phyloP scores from a whole-genome alignment of 805 yeast genomes.

The Metschnikowia noctiluminum region DNA sequence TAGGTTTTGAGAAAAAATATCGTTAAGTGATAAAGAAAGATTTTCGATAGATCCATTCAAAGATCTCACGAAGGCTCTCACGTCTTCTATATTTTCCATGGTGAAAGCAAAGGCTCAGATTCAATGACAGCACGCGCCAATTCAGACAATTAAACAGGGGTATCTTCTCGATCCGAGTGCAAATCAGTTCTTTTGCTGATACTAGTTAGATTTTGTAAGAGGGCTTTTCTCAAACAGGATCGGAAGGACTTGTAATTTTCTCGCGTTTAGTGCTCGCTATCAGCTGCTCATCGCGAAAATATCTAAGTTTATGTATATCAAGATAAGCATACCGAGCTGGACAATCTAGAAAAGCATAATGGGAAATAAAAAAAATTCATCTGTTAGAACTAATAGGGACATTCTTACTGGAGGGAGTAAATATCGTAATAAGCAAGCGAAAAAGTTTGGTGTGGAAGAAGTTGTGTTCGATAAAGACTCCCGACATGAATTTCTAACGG shows the following conservation, averaged over 20 bases:
- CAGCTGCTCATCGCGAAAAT: conserved; percentile 19
- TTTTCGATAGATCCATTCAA: conserved; percentile 36
- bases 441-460: conserved; percentile 59
- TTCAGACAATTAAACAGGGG: too few relatives aligned
- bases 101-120: background rate
- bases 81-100: conserved; percentile 48
- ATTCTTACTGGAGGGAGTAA: conserved; percentile 83
- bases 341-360: background rate
- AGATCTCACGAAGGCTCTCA: conserved; percentile 37
- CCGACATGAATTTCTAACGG: conserved; percentile 84
- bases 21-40: conserved; percentile 32
- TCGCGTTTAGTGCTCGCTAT: conserved; percentile 1
- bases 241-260: background rate
- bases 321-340: background rate
- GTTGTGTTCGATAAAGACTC: conserved; percentile 78
- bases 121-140: background rate
- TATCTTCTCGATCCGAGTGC: too few relatives aligned
- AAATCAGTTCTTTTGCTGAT: background rate
- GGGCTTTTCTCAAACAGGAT: too few relatives aligned
- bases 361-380: conserved; percentile 13
- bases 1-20: conserved; percentile 36
- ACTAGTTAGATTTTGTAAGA: background rate
- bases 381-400: conserved; percentile 63
- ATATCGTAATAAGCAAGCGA: conserved; percentile 60
- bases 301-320: background rate